phyloP scores from a whole-genome alignment of 768 basidiomycete species.

The Pulveroboletus sp. region DNA sequence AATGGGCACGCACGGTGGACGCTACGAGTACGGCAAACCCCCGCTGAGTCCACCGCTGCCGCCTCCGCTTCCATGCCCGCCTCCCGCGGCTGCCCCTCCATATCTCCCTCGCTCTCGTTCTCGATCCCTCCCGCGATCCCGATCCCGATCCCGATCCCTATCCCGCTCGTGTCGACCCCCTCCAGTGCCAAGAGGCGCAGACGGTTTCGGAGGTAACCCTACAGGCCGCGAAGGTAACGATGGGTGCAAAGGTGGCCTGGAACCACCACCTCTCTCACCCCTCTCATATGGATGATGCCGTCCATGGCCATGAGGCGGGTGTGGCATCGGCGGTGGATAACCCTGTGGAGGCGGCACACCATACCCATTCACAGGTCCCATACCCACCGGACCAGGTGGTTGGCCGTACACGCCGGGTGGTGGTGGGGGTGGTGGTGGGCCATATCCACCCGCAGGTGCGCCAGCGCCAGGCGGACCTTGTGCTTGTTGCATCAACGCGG shows the following conservation, averaged over 20 bases:
- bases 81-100: conserved; percentile 8
- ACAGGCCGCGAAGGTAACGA: conserved; percentile 20
- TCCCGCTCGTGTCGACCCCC: conserved; percentile 19
- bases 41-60: conserved; percentile 15
- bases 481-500: conserved; percentile 30
- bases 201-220: conserved; percentile 21
- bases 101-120: conserved; percentile 18
- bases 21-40: conserved; percentile 31
- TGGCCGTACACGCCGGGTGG: conserved; percentile 16
- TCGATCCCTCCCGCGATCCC: conserved; percentile 2
- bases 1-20: not conserved
- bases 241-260: conserved; percentile 10
- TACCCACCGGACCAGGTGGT: conserved; percentile 2
- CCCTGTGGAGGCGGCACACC: conserved; percentile 9
- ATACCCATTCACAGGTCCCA: conserved; percentile 16
- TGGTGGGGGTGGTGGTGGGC: conserved; percentile 6
- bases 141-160: conserved; percentile 5
- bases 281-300: conserved; percentile 12
- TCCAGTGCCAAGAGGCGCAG: conserved; percentile 11
- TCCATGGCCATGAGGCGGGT: conserved; percentile 10
- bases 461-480: conserved; percentile 11
- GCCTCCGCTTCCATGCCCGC: conserved; percentile 2
- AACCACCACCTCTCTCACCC: conserved; percentile 4
- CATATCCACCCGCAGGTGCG: conserved; percentile 12
- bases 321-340: conserved; percentile 18